A percentile compares a stretch with the other conserved stretches of the same genome.
phyloP scores from a whole-genome alignment of 441 rosid species.

The Erodium trifolium region DNA sequence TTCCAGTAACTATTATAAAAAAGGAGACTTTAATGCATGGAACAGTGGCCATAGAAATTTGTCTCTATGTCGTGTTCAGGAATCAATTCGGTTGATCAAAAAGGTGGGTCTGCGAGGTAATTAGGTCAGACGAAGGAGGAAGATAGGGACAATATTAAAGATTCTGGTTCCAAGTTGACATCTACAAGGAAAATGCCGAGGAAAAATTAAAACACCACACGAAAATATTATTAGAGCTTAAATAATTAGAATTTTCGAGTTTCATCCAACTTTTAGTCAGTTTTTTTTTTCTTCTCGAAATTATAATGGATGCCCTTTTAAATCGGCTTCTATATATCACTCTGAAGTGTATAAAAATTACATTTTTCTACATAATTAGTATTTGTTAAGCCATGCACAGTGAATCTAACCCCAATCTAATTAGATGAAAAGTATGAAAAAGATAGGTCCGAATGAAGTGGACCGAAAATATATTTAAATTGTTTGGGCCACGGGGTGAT shows the following conservation, averaged over 20 bases:
- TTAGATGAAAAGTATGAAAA: no score
- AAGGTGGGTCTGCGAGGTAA: neutral
- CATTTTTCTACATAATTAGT: no score
- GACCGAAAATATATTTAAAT: no score
- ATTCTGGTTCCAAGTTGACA: conserved; percentile 6
- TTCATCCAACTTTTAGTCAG: neutral
- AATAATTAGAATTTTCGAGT: neutral
- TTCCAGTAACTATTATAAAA: neutral
- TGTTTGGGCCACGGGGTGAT: no score
- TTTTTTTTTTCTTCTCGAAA: neutral
- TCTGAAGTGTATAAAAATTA: no score
- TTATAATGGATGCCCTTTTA: neutral
- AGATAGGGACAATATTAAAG: conserved; percentile 2
- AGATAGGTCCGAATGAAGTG: no score
- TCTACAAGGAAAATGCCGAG: neutral
- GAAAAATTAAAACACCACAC: neutral
- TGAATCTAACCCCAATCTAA: no score
- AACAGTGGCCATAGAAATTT: neutral
- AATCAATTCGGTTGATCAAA: neutral
- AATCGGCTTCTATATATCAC: neutral
- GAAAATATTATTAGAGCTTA: neutral
- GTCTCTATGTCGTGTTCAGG: conserved; percentile 1
- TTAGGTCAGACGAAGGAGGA: conserved; percentile 1
- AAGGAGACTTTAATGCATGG: neutral
- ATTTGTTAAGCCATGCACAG: no score